Conservation (phyloP, 331 rosid species). For the Arachis monticola region DNA sequence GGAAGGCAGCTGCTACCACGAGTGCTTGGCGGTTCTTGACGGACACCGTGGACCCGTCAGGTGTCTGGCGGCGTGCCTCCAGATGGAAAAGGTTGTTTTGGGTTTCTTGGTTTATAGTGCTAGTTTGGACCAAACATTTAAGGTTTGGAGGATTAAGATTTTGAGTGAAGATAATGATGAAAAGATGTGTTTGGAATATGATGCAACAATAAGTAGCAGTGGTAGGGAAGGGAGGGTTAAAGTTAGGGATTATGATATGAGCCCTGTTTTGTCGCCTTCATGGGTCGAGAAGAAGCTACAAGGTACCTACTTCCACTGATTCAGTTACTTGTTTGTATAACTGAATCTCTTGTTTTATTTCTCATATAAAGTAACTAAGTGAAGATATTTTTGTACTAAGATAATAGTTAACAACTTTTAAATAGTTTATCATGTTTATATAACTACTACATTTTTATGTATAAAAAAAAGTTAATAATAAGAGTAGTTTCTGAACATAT, state of each 20-base stretch:
- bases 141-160: slow-evolving; percentile 85
- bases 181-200: slow-evolving; percentile 36
- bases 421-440: too few species aligned
- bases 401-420: too few species aligned
- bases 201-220: slow-evolving; percentile 11
- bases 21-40: slow-evolving; percentile 72
- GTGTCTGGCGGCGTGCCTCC: slow-evolving; percentile 73
- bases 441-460: too few species aligned
- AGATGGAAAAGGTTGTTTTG: slow-evolving; percentile 62
- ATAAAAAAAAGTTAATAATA: too few species aligned
- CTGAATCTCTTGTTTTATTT: too few species aligned
- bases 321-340: too few species aligned
- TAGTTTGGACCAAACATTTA: slow-evolving; percentile 80
- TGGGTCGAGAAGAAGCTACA: slow-evolving; percentile 85
- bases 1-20: slow-evolving; percentile 70
- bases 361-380: too few species aligned
- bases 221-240: slow-evolving; percentile 30
- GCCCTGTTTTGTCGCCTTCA: slow-evolving; percentile 80
- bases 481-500: too few species aligned
- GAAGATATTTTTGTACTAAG: too few species aligned
- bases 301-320: slow-evolving; percentile 42
- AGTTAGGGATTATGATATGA: slow-evolving; percentile 50
- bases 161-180: slow-evolving; percentile 60
- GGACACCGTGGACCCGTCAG: slow-evolving; percentile 92
- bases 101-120: slow-evolving; percentile 76